Evolutionary conservation across 2,329 filamentous ascomycete genomes (phyloP).

Genomic region (Eutypella sp.): DNA sequence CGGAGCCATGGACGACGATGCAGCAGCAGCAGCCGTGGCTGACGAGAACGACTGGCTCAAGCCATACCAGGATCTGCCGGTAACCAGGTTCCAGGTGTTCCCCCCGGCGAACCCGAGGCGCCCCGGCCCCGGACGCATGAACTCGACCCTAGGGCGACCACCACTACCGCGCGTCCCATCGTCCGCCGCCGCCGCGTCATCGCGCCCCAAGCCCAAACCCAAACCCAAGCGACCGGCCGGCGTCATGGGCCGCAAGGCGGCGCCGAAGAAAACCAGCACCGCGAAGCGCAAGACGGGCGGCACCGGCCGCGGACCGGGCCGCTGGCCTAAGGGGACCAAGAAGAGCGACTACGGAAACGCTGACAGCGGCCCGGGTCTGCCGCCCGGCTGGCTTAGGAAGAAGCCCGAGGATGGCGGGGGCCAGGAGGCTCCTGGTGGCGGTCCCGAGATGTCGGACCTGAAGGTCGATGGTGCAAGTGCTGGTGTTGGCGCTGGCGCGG

Average conservation of each 20-base stretch:
- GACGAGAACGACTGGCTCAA: conserved; percentile 38
- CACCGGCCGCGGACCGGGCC: conserved; percentile 59
- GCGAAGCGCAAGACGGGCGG: conserved; percentile 55
- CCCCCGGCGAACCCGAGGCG: conserved; percentile 56
- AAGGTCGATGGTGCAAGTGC: conserved; percentile 8
- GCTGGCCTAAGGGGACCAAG: conserved; percentile 65
- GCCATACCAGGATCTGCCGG: conserved; percentile 56
- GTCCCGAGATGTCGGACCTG: too few relatives aligned
- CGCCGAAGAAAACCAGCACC: conserved; percentile 36
- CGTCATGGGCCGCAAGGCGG: conserved; percentile 24
- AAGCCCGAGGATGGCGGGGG: too few relatives aligned
- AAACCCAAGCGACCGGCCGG: conserved; percentile 32
- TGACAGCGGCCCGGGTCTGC: conserved; percentile 58
- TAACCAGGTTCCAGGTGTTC: conserved; percentile 72
- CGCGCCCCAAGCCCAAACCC: conserved; percentile 32
- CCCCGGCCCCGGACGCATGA: conserved; percentile 39
- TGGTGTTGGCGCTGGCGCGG: neutral
- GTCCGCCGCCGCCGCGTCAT: too few relatives aligned
- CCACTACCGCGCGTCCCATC: conserved; percentile 19
- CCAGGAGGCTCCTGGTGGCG: too few relatives aligned
- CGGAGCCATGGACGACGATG: conserved; percentile 17
- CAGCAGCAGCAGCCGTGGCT: too few relatives aligned
- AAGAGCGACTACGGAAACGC: conserved; percentile 65
- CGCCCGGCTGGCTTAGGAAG: conserved; percentile 48
- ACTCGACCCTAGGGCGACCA: conserved; percentile 30